Evolutionary conservation across 805 yeast genomes (phyloP).

Genomic region (Hyphopichia homilentoma): DNA sequence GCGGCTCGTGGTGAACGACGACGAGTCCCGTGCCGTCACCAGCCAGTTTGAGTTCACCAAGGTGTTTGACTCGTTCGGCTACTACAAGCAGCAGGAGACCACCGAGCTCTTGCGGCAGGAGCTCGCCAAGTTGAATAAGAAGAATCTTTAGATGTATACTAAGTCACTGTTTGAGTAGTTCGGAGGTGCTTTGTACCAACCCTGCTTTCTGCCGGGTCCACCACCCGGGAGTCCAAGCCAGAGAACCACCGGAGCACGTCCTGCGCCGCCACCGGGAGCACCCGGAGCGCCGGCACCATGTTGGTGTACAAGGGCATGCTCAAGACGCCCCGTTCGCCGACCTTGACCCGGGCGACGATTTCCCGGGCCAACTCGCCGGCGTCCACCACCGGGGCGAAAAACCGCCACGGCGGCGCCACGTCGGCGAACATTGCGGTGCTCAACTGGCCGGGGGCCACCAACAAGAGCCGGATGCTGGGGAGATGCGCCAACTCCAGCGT

Average conservation of each 20-base stretch:
- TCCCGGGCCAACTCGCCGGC: constrained; percentile 31
- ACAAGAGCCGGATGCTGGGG: constrained; percentile 26
- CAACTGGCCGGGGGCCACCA: constrained; percentile 51
- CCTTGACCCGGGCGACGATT: constrained; percentile 27
- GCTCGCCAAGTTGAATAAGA: constrained; percentile 5
- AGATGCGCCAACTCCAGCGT: constrained; percentile 29
- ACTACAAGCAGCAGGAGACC: constrained; percentile 33
- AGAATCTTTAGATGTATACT: not conserved
- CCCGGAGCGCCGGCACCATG: constrained; percentile 39
- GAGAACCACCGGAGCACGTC: constrained; percentile 30
- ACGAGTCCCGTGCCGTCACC: constrained; percentile 10
- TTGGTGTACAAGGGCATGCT: constrained; percentile 47
- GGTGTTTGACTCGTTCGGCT: constrained; percentile 47
- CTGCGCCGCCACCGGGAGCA: constrained; percentile 39
- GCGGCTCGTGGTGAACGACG: constrained; percentile 27
- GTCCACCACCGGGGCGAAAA: constrained; percentile 48
- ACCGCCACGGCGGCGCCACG: constrained; percentile 34
- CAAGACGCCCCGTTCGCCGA: constrained; percentile 41
- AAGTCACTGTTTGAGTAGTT: no score
- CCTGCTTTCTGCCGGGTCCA: constrained; percentile 6
- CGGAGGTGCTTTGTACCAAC: no score
- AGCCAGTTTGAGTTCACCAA: constrained; percentile 32
- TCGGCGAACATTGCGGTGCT: constrained; percentile 47
- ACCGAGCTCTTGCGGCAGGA: constrained; percentile 17
- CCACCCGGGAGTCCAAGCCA: constrained; percentile 35